phyloP scores from a whole-genome alignment of 73 alveolate species.

The Durusdinium trenchii region DNA sequence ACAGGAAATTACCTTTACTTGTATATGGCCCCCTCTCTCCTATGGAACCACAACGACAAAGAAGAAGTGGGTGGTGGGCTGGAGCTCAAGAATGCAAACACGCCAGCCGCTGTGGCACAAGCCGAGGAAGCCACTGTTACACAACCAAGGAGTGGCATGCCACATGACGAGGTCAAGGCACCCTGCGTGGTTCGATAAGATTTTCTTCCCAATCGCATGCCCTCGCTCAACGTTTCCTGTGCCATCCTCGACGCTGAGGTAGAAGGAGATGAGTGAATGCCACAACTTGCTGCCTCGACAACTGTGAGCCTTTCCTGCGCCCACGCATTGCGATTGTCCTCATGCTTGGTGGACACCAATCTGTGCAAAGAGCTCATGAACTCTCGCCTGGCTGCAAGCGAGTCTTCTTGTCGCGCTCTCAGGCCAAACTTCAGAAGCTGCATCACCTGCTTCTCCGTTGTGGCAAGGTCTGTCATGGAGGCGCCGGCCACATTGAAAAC shows the following conservation, averaged over 20 bases:
- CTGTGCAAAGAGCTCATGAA: background rate
- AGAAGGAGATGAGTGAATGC: background rate
- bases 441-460: background rate
- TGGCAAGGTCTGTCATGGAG: too few species aligned
- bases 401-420: background rate
- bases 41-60: too few species aligned
- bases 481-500: too few species aligned
- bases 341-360: background rate
- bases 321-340: background rate
- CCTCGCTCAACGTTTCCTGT: conserved; percentile 7
- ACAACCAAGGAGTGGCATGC: too few species aligned
- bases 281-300: background rate
- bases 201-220: conserved; percentile 7
- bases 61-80: too few species aligned
- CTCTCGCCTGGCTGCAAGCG: background rate
- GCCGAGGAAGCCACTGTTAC: background rate
- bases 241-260: background rate
- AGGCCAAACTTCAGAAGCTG: background rate
- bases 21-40: too few species aligned
- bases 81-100: too few species aligned
- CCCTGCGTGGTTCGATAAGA: conserved; percentile 24
- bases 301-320: background rate
- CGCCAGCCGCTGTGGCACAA: background rate
- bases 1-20: too few species aligned
- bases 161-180: background rate